Conservation (phyloP, 2,329 filamentous ascomycete species). For the Colletotrichum orbiculare region DNA sequence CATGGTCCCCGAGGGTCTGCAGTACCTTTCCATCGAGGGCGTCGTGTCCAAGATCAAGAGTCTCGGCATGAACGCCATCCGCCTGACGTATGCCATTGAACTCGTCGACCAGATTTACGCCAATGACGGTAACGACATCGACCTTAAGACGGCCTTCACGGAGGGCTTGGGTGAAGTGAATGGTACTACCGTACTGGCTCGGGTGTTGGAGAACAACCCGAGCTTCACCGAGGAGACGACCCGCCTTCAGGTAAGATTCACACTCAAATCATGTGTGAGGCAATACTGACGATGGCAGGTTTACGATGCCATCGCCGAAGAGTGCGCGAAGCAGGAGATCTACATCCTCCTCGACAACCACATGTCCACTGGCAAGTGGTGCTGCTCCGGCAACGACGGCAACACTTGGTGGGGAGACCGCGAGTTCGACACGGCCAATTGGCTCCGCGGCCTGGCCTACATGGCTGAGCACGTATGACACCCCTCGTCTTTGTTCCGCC, state of each 20-base stretch:
- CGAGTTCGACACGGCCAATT: slow-evolving; percentile 68
- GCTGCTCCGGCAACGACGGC: slow-evolving; percentile 64
- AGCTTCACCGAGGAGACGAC: slow-evolving; percentile 65
- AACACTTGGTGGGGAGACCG: slow-evolving; percentile 72
- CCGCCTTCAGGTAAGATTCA: slow-evolving; percentile 55
- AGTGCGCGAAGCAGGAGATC: slow-evolving; percentile 64
- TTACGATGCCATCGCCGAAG: slow-evolving; percentile 69
- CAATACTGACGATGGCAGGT: slow-evolving; percentile 42
- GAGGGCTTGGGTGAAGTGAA: slow-evolving; percentile 62
- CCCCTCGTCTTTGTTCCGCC: too few species aligned
- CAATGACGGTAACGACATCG: slow-evolving; percentile 59
- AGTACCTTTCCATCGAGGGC: slow-evolving; percentile 66
- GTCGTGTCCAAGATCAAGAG: slow-evolving; percentile 68
- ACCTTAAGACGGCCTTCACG: slow-evolving; percentile 57
- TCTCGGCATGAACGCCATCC: slow-evolving; percentile 71
- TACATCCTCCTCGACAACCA: slow-evolving; percentile 72
- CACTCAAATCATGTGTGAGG: slow-evolving; percentile 19
- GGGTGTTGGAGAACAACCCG: slow-evolving; percentile 68
- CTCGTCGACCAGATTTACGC: slow-evolving; percentile 70
- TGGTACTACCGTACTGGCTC: slow-evolving; percentile 59
- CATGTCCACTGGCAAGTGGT: slow-evolving; percentile 69
- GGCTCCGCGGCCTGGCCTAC: slow-evolving; percentile 68
- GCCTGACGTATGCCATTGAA: slow-evolving; percentile 72
- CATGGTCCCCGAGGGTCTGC: slow-evolving; percentile 74
- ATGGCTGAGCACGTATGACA: slow-evolving; percentile 67